These are phyloP conservation scores for Pinus taeda DNA, from an alignment of 75 land plant genomes.

Conservation along the genomic window DNA sequence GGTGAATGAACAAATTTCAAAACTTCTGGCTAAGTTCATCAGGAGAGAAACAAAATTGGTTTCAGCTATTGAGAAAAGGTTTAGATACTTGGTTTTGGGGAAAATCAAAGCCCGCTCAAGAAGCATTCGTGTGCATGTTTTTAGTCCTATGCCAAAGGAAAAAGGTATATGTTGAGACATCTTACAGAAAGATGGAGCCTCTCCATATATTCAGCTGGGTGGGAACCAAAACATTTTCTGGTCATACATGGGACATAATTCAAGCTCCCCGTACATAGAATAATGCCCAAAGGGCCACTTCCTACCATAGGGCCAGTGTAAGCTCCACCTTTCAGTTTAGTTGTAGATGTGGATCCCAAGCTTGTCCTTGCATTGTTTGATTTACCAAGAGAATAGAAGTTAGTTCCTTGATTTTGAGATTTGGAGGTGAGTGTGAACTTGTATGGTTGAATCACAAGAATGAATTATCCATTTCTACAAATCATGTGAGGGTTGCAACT, in stretches of 20 bases:
- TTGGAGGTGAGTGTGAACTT: slow-evolving; percentile 97
- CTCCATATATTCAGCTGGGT: slow-evolving; percentile 62
- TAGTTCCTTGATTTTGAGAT: slow-evolving; percentile 81
- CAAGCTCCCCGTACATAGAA: slow-evolving; percentile 67
- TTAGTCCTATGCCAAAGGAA: slow-evolving; percentile 65
- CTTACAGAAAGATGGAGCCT: slow-evolving; percentile 95
- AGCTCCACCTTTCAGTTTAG: slow-evolving; percentile 51
- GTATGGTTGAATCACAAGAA: slow-evolving; percentile 98
- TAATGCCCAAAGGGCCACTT: slow-evolving; percentile 41
- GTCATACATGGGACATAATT: slow-evolving; percentile 79
- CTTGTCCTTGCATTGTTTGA: slow-evolving; percentile 85
- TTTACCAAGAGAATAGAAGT: slow-evolving; percentile 88
- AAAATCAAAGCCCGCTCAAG: slow-evolving; percentile 42
- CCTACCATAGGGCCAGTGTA: slow-evolving; percentile 21
- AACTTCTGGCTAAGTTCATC: slow-evolving; percentile 54
- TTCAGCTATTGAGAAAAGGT: slow-evolving; percentile 80
- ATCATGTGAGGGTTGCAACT: slow-evolving; percentile 87
- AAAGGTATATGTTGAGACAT: slow-evolving; percentile 74
- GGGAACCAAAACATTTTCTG: slow-evolving; percentile 89
- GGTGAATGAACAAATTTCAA: slow-evolving; percentile 60
- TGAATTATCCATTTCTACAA: slow-evolving; percentile 83
- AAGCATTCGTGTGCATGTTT: slow-evolving; percentile 72
- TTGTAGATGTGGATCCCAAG: slow-evolving; percentile 93
- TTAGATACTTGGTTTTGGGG: slow-evolving; percentile 78
- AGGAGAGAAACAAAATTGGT: slow-evolving; percentile 93